phyloP scores from a whole-genome alignment of 257 asterid species.

The Pogostemon cablin region DNA sequence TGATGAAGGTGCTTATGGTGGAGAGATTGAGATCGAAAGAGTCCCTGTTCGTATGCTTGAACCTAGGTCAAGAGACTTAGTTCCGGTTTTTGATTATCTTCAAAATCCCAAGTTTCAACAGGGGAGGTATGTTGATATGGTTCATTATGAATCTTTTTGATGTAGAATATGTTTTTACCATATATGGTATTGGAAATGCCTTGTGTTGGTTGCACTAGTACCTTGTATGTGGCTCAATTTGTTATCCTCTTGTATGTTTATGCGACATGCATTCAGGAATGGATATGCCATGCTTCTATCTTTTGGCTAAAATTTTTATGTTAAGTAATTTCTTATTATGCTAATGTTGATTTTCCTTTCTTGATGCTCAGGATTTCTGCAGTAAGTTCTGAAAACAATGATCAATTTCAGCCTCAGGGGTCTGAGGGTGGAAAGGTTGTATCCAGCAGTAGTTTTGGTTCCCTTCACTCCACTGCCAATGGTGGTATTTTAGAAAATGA shows the following conservation, averaged over 20 bases:
- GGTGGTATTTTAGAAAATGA: slow-evolving; percentile 38
- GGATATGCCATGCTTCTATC: slow-evolving; percentile 6
- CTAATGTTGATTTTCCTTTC: neutral
- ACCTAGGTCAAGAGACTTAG: slow-evolving; percentile 72
- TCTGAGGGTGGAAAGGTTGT: slow-evolving; percentile 39
- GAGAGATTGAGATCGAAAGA: slow-evolving; percentile 83
- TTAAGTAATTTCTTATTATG: neutral
- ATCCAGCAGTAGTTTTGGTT: slow-evolving; percentile 40
- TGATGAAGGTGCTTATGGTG: slow-evolving; percentile 46
- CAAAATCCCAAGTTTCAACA: slow-evolving; percentile 61
- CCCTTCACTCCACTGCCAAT: slow-evolving; percentile 42
- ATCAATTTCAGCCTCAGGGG: slow-evolving; percentile 44
- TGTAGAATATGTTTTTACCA: neutral
- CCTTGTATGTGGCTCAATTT: neutral
- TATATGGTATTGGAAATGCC: neutral
- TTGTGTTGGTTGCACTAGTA: neutral
- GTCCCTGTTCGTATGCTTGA: slow-evolving; percentile 58
- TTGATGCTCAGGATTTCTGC: slow-evolving; percentile 41
- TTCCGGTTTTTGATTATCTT: slow-evolving; percentile 72
- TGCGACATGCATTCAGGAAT: too few species aligned
- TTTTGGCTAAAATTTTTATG: neutral
- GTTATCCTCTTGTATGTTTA: neutral
- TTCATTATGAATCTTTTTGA: neutral
- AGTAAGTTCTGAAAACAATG: slow-evolving; percentile 33
- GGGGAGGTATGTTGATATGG: slow-evolving; percentile 54